Evolutionary conservation across 495 filamentous ascomycete species (phyloP), one percentile per base, ranked within the genome.

Genomic region (Penicillium macrosclerotiorum): DNA sequence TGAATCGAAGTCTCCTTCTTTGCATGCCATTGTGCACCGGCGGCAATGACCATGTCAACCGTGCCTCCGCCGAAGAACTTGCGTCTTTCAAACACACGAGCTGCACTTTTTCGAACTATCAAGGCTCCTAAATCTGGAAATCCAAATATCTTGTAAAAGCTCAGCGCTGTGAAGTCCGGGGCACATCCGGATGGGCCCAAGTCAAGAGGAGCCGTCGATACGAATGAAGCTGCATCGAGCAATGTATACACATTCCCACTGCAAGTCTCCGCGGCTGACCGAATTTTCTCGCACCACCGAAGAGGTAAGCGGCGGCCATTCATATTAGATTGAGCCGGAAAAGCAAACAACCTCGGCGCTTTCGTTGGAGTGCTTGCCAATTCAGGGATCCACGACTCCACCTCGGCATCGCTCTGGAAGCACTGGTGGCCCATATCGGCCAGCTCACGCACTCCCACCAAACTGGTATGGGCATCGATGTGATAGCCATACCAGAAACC

Each of bases 91-190:
- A 96, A 80, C 1, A 86, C 69, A 17, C 68, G 57, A 1, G 74
- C 80, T n/a, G 85, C 76, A 25, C 74, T 73, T 48, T 89, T 89
- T 31, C 85, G 78, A 7, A 96, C 84, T 40, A 97, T 85, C 60
- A 97, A 69, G 3, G 84, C 92, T 5, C 92, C 92, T 0, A 97
- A 68, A 57, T 97, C 89, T 0, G 92, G 92, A 55, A 96, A 96
- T 4, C 92, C 92, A 62, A 96, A 97, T 17, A 97, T 93, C 65
- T 97, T 97, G 65, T 95, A 94, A 55, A 97, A 90, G 70, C 89
- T 95, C 17, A 96, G 60, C 0, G 87, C 89, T 4, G 84, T 89
- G 51, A 95, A 96, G 55, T 97, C 92, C 0, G 92, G 89, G 1
- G 87, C 85, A 1, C 57, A 51, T 6, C 71, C 64, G 6, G 70